A percentile compares a stretch with the other conserved stretches of the same genome.
Conservation (phyloP, 345 rosid species). For the Salix viminalis region DNA sequence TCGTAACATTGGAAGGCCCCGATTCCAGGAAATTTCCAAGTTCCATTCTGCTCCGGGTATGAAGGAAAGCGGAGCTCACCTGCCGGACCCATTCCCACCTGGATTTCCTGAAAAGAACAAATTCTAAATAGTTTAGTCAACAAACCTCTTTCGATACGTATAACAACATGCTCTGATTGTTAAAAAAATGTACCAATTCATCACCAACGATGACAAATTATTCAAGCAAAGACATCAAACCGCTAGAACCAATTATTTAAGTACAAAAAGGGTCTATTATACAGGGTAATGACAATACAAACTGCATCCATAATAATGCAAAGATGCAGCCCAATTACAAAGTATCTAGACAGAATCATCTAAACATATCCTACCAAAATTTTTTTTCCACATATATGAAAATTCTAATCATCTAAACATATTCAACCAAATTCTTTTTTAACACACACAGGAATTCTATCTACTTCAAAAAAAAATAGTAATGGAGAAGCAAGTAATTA, state of each 20-base stretch:
- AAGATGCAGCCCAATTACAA: neutral
- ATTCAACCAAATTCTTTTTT: no score
- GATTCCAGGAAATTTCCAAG: conserved; percentile 94
- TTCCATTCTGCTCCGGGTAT: conserved; percentile 78
- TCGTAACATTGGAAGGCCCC: conserved; percentile 99
- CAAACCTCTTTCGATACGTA: neutral
- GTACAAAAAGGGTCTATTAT: neutral
- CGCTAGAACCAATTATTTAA: neutral
- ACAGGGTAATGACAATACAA: neutral
- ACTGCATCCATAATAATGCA: neutral
- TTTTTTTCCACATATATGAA: neutral
- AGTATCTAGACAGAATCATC: neutral
- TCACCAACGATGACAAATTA: neutral
- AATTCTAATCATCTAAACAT: neutral
- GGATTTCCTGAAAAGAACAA: conserved; percentile 65
- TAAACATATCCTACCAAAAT: no score
- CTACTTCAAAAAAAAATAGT: neutral
- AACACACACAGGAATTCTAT: neutral
- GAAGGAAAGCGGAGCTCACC: conserved; percentile 96
- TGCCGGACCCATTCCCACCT: conserved; percentile 99
- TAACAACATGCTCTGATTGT: neutral
- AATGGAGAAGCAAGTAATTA: conserved; percentile 18
- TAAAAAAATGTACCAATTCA: neutral
- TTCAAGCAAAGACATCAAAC: neutral
- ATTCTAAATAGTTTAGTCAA: neutral